Evolutionary conservation across 176 grass and related monocot species (phyloP).

Genomic region (Tillandsia fasciculata): DNA sequence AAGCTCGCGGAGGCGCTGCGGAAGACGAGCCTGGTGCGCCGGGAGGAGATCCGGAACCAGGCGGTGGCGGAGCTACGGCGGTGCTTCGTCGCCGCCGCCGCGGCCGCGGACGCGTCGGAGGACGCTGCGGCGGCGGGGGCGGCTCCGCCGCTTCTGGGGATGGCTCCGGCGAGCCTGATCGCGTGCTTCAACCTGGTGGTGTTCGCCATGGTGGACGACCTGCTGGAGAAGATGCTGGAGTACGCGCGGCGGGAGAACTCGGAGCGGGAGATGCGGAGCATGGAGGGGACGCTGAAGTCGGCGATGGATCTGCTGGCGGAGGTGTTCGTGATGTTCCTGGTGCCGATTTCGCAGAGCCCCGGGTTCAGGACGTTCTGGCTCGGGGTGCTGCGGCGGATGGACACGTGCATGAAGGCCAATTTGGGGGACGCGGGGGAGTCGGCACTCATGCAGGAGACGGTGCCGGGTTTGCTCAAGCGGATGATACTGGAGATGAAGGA

Average conservation of each 20-base stretch:
- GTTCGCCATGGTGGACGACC: constrained; percentile 84
- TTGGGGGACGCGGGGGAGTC: constrained; percentile 28
- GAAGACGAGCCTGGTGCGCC: constrained; percentile 65
- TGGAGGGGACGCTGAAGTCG: constrained; percentile 58
- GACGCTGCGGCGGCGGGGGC: too few species aligned
- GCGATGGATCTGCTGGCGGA: constrained; percentile 60
- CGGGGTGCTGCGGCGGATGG: constrained; percentile 73
- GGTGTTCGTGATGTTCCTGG: constrained; percentile 46
- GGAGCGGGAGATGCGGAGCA: constrained; percentile 75
- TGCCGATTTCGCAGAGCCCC: constrained; percentile 41
- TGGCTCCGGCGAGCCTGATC: constrained; percentile 42
- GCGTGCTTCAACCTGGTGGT: constrained; percentile 78
- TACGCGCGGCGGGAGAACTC: constrained; percentile 61
- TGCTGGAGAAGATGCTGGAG: constrained; percentile 91
- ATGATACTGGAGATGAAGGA: constrained; percentile 93
- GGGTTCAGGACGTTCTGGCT: constrained; percentile 92
- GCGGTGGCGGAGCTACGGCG: constrained; percentile 48
- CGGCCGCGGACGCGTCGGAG: not conserved
- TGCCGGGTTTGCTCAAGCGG: constrained; percentile 58
- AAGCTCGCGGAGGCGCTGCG: constrained; percentile 72
- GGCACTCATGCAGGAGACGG: constrained; percentile 50
- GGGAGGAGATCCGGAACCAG: constrained; percentile 79
- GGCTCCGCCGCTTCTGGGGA: constrained; percentile 20
- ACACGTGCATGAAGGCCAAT: constrained; percentile 83
- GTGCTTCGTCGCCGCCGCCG: constrained; percentile 39